These are phyloP conservation scores for Linderina pennispora DNA, from an alignment of 192 early-diverging fungal species.

Conservation along the genomic window DNA sequence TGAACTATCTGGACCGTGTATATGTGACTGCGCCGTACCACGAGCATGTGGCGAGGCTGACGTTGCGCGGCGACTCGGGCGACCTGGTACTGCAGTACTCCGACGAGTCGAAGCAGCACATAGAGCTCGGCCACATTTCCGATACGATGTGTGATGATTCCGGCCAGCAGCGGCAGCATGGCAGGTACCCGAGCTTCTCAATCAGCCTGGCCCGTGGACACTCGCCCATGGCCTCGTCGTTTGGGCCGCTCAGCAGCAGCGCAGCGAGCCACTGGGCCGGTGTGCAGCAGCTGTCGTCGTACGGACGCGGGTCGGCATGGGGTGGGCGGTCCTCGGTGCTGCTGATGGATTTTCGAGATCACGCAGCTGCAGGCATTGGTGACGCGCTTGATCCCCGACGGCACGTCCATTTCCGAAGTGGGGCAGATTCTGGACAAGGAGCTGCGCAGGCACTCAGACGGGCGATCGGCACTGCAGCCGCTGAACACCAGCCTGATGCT, in stretches of 20 bases:
- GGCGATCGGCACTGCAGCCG: conserved; percentile 3
- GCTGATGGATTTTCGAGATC: conserved; percentile 25
- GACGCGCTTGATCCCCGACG: conserved; percentile 12
- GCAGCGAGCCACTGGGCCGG: conserved; percentile 6
- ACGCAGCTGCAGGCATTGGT: conserved; percentile 18
- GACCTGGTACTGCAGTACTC: conserved; percentile 20
- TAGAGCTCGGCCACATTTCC: conserved; percentile 12
- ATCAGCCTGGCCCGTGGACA: not conserved
- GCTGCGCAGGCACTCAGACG: not conserved
- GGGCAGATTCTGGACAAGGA: not conserved
- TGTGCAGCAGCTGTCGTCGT: not conserved
- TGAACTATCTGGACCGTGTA: conserved; percentile 21
- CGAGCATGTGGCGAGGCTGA: conserved; percentile 6
- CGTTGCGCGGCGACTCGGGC: conserved; percentile 10
- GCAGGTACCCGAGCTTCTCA: conserved; percentile 1
- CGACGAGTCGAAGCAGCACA: conserved; percentile 7
- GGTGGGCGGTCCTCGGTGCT: conserved; percentile 7
- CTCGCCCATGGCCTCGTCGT: not conserved
- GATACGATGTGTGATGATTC: conserved; percentile 2
- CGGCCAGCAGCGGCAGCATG: not conserved
- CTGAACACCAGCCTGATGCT: conserved; percentile 19
- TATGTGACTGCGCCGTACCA: conserved; percentile 25
- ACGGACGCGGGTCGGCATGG: not conserved
- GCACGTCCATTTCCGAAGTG: conserved; percentile 12
- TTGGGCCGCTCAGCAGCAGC: not conserved